Base-by-base conservation (phyloP, 2,329 filamentous ascomycete genomes). In the Penicillium sp. region DNA sequence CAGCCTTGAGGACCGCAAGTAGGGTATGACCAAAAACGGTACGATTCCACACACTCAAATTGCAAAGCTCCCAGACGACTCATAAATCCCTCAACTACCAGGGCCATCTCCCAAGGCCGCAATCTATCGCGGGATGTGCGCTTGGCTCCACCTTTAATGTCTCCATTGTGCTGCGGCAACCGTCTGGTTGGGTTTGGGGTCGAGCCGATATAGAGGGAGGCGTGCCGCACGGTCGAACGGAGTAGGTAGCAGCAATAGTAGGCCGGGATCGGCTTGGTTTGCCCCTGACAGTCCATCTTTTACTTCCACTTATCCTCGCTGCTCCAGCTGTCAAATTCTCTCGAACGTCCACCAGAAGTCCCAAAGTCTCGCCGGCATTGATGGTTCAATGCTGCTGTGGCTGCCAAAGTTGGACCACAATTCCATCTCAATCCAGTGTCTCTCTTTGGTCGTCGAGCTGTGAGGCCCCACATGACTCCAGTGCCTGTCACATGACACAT, bases 211-310 rank as follows among this genome's bases (percentile, higher is more conserved):
- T 98, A 98, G 27, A 91, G 77, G 39, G 67, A 73, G 27, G 79
- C 77, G 63, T 82, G 83, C 39, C 81, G 79, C 8, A 90, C 78
- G 0, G 84, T 90, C 0, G 91, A 96, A 18, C 90, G 85, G 33
- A 97, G 80, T 12, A 97, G 80, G 66, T 98, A 97, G 65, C 93
- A 94, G 57, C 88, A 89, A 65, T 97, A 97, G 55, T 96, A 85
- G 1, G 90, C 84, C 8, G 91, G 91, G 24, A 97, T 88, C 0
- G 77, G 74, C 54, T 71, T 72, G 77, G 83, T 48, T n/a, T 62
- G 49, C n/a, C 41, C 41, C 8, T 53, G 49, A 9, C 35, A 43
- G 5, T 59, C 55, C 61, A 64, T 64, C 24, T 36, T 43, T n/a
- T 32, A n/a, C 13, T 0, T 12, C 1, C 9, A 5, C 27, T 11